Base-by-base conservation (phyloP, 192 early-diverging fungal genomes). In the Jimgerdemannia flammicorona region DNA sequence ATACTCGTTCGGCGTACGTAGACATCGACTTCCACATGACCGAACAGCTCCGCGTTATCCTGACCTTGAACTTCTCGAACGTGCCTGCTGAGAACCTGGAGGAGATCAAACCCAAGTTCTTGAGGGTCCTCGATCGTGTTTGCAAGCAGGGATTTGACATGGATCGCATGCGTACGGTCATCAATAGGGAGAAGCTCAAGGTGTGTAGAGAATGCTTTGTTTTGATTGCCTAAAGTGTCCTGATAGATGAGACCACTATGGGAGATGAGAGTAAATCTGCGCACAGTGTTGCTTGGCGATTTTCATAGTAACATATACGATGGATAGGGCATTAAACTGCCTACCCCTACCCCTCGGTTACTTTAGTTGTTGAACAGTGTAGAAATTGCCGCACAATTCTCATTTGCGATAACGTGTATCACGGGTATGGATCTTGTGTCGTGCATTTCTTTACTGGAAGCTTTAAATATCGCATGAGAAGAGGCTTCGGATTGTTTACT, bases 41-140 rank as follows among this genome's bases (percentile, higher is more conserved):
- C 3, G 78, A 85, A 73, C 86, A 86, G 49, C 78, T 87, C 40
- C 85, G 84, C 42, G 69, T 74, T 1, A 79, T 84, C 8, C 77
- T 89, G 29, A 79, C 67, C 3, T 78, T 84, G 20, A 75, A 64
- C 18, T 84, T 87, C 41, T 79, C 84, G 14, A 89, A 83, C 73
- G 88, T 89, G 18, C 88, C 88, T 29, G 84, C 81, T 7, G 84
- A 87, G 59, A 81, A 86, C 43, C 71, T 89, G 40, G 85, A 89
- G 64, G 80, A 84, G 41, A 44, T 89, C 9, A 76, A 81, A 39
- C 74, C 77, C 41, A 73, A 78, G 65, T 79, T 89, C 49, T 85
- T 89, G 42, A 74, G 77, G 6, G 79, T 82, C 8, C 71, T 87
- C 9, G 79, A 84, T 40, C 78, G 70, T 44, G 44, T 89, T 40